Evolutionary conservation across 345 rosid genomes (phyloP).

Genomic region (Eucalyptus fibrosa): DNA sequence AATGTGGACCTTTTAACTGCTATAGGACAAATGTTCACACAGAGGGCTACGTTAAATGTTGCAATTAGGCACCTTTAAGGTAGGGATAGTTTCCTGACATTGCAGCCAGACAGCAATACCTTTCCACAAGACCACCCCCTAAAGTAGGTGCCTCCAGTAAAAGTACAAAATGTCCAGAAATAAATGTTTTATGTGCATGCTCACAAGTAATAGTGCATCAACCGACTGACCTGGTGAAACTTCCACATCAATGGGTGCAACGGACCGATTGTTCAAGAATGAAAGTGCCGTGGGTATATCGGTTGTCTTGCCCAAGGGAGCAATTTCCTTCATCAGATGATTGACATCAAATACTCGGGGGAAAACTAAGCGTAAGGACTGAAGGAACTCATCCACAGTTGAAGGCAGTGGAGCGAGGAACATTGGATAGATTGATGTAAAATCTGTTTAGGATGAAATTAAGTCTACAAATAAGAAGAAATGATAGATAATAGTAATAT

Average conservation of each 20-base stretch:
- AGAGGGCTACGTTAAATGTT: neutral
- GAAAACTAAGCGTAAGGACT: conserved; percentile 34
- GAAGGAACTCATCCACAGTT: conserved; percentile 41
- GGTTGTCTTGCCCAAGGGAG: conserved; percentile 25
- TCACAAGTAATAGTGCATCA: neutral
- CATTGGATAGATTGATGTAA: conserved; percentile 62
- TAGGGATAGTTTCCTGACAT: neutral
- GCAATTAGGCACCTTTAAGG: neutral
- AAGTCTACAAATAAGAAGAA: neutral
- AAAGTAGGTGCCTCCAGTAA: neutral
- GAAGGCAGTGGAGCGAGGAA: conserved; percentile 74
- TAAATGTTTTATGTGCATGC: neutral
- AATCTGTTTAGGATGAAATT: conserved; percentile 36
- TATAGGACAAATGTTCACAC: neutral
- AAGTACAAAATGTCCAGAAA: neutral
- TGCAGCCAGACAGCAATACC: neutral
- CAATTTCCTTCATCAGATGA: conserved; percentile 49
- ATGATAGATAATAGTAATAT: neutral
- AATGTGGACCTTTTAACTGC: neutral
- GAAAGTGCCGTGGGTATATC: conserved; percentile 39
- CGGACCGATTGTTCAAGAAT: conserved; percentile 40
- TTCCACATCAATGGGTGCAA: conserved; percentile 55
- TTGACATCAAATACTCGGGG: conserved; percentile 66
- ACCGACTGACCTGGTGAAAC: conserved; percentile 48
- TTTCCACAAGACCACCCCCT: neutral